Conservation (phyloP, 2,329 filamentous ascomycete genomes). For the Fonsecaea pedrosoi region DNA sequence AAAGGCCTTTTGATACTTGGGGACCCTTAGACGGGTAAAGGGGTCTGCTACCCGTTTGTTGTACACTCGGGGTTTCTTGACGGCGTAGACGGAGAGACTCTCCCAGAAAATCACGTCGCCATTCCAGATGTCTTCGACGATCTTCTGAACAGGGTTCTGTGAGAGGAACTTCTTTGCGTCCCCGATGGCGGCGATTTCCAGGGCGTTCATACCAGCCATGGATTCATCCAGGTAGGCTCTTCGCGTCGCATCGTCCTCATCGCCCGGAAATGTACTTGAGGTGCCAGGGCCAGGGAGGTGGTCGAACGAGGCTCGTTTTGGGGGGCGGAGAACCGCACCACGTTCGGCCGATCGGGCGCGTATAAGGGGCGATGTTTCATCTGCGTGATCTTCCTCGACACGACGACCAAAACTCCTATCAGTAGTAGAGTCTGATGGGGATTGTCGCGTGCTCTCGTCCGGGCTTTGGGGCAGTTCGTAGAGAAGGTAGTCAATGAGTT, state of each 20-base stretch:
- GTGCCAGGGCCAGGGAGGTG: slow-evolving; percentile 18
- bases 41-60: slow-evolving; percentile 71
- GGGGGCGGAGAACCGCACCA: slow-evolving; percentile 23
- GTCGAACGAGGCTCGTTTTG: slow-evolving; percentile 28
- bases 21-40: slow-evolving; percentile 77
- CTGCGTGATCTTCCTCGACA: background rate
- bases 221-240: slow-evolving; percentile 68
- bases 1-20: slow-evolving; percentile 82
- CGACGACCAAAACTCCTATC: background rate
- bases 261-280: slow-evolving; percentile 19
- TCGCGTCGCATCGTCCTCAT: slow-evolving; percentile 16
- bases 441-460: slow-evolving; percentile 5
- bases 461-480: slow-evolving; percentile 55
- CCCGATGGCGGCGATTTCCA: slow-evolving; percentile 83
- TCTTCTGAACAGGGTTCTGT: slow-evolving; percentile 79
- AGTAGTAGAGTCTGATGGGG: slow-evolving; percentile 29
- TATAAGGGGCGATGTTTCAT: slow-evolving; percentile 43
- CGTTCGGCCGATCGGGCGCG: slow-evolving; percentile 24
- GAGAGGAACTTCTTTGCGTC: slow-evolving; percentile 84
- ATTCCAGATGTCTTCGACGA: slow-evolving; percentile 83
- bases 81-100: slow-evolving; percentile 72
- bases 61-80: slow-evolving; percentile 79
- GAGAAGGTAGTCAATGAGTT: slow-evolving; percentile 64
- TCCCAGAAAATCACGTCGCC: slow-evolving; percentile 90
- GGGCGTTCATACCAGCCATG: slow-evolving; percentile 80